Evolutionary conservation across 1,284 basidiomycete genomes (phyloP), one percentile per base, ranked within the genome.

Genomic region (Rhodofomes roseus): DNA sequence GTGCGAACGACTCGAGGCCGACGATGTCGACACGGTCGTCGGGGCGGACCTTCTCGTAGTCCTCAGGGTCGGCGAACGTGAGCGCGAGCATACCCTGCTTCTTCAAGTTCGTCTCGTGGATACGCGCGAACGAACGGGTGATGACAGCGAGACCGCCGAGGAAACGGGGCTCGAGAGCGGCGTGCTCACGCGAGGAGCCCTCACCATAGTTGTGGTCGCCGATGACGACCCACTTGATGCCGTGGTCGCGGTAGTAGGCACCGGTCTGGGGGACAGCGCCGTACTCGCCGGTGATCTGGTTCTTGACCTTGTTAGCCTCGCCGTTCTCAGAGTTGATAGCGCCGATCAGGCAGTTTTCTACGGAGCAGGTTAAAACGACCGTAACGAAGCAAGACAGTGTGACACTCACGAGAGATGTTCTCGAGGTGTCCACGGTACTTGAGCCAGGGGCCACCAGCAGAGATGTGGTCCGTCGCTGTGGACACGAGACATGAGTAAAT

Each of bases 381-480:
- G 51, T 16, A 31, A n/a, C n/a, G 41, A 16, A 14, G 20, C 18
- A 34, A 34, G 18, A 48, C 58, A 29, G n/a, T 20, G n/a, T 55
- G 56, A n/a, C 3, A 79, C 83, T 62, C 65, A 89, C 88, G 93
- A 39, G 95, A 97, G 75, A 98, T 99, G 86, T 99, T 98, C 77
- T 97, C 86, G 71, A 99, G 88, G 79, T 98, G 96, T 66, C 96
- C 96, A 82, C 96, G 93, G 85, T 96, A 98, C 81, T 98, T 98
- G 79, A 98, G 86, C 96, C 96, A 99, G 50, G 96, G 96, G 61
- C 96, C 96, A 82, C 95, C 96, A 74, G 95, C 94, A 63, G 90
- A 93, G 75, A 97, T 93, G 74, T 93, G 90, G 73, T 94, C 91
- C 65, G 91, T 92, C 41, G 91, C 84, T 86, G 61, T 3, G 63